Percentiles rank a stretch among this genome's conserved stretches.
phyloP scores from a whole-genome alignment of 148 eudicot species.

The Camellia japonica region DNA sequence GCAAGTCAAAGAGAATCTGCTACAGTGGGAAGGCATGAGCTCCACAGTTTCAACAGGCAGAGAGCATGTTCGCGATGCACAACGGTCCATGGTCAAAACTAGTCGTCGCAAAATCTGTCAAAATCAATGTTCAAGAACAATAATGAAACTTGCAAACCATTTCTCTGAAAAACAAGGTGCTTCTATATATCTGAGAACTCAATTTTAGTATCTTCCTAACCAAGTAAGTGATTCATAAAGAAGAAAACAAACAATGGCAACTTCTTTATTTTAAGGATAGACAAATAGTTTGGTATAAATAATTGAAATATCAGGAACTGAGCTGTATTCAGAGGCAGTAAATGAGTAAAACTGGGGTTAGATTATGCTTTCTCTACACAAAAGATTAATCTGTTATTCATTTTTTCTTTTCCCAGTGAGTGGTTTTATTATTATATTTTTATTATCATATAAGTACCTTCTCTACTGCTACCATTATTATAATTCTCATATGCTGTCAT shows the following conservation, averaged over 20 bases:
- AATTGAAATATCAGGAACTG: not conserved
- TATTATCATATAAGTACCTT: not conserved
- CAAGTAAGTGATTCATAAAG: not conserved
- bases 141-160: constrained; percentile 1
- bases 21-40: constrained; percentile 93
- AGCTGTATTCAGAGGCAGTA: constrained; percentile 5
- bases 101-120: constrained; percentile 73
- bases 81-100: constrained; percentile 82
- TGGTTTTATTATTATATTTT: not conserved
- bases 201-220: not conserved
- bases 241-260: not conserved
- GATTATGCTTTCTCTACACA: not conserved
- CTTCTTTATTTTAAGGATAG: not conserved
- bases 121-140: not conserved
- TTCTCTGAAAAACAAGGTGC: not conserved
- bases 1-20: constrained; percentile 91
- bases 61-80: constrained; percentile 93
- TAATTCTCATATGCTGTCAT: not conserved
- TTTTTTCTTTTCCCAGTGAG: not conserved
- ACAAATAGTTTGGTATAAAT: not conserved
- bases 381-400: not conserved
- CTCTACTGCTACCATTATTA: not conserved
- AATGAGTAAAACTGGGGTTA: constrained; percentile 1
- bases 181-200: not conserved
- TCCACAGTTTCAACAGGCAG: constrained; percentile 94